These are phyloP conservation scores for Penicillium frequentans DNA, from an alignment of 2,329 filamentous ascomycete species.

Conservation along the genomic window DNA sequence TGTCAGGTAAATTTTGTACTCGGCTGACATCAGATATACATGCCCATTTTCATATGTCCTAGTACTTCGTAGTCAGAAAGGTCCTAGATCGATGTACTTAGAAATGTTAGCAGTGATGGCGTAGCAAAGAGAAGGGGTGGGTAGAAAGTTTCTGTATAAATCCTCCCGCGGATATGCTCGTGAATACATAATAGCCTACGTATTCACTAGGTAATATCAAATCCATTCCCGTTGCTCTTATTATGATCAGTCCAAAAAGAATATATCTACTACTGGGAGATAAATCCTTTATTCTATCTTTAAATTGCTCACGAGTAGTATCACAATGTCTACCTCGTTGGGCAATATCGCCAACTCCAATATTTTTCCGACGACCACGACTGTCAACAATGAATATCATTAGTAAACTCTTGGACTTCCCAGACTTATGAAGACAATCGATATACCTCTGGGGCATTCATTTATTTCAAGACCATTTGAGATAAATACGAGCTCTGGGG, in stretches of 20 bases:
- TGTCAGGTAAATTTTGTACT: neutral
- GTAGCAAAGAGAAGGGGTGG: neutral
- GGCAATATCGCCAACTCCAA: no score
- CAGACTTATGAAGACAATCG: neutral
- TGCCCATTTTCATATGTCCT: neutral
- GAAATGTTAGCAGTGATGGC: neutral
- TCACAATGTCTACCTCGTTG: no score
- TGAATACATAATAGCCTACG: neutral
- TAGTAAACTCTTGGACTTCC: no score
- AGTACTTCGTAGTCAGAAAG: neutral
- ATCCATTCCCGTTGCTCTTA: neutral
- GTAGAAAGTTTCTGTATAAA: neutral
- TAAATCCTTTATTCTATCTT: no score
- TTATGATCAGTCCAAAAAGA: neutral
- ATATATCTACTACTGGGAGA: no score
- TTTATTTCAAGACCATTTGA: neutral
- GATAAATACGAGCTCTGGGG: neutral
- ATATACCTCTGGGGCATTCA: neutral
- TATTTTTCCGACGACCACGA: no score
- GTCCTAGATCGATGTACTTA: neutral
- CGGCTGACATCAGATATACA: neutral
- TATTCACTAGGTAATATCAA: neutral
- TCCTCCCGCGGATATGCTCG: neutral
- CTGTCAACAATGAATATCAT: no score
- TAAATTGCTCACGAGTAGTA: no score